Percentiles rank a stretch among this genome's conserved stretches.
Conservation (phyloP, 306 rosid species). For the Vigna mungo region DNA sequence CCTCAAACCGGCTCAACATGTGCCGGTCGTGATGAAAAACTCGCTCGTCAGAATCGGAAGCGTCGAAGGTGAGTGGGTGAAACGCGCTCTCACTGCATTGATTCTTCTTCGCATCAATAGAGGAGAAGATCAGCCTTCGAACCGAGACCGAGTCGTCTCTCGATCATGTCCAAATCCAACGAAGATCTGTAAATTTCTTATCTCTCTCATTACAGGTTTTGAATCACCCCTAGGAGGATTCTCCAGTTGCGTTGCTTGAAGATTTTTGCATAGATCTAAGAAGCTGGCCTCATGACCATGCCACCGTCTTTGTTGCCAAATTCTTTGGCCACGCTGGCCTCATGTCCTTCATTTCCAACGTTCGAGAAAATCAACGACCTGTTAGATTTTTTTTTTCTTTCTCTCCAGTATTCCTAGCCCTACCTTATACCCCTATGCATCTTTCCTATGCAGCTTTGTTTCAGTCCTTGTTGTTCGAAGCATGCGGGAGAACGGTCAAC, state of each 20-base stretch:
- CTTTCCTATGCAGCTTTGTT: constrained; percentile 63
- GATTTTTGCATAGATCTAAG: constrained; percentile 39
- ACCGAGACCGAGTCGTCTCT: constrained; percentile 76
- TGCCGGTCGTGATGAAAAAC: constrained; percentile 88
- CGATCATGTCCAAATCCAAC: constrained; percentile 62
- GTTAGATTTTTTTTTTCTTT: constrained; percentile 42
- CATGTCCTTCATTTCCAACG: constrained; percentile 93
- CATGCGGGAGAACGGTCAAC: constrained; percentile 86
- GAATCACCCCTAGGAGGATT: constrained; percentile 26
- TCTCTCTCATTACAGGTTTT: constrained; percentile 46
- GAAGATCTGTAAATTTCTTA: constrained; percentile 45
- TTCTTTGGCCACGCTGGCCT: constrained; percentile 99
- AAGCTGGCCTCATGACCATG: constrained; percentile 61
- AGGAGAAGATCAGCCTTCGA: constrained; percentile 66
- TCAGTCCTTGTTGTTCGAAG: constrained; percentile 83
- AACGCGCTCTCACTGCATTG: constrained; percentile 77
- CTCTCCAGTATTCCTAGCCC: neutral
- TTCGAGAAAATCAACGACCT: constrained; percentile 81
- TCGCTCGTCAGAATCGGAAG: constrained; percentile 86
- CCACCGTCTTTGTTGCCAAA: constrained; percentile 95
- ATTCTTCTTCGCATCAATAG: constrained; percentile 89
- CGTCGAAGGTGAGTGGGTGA: constrained; percentile 93
- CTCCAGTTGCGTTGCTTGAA: neutral
- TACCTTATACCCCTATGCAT: neutral
- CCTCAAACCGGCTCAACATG: constrained; percentile 73